A percentile compares a stretch with the other conserved stretches of the same genome.
Evolutionary conservation across 768 basidiomycete genomes (phyloP).

Genomic region (Mycena haematopus): DNA sequence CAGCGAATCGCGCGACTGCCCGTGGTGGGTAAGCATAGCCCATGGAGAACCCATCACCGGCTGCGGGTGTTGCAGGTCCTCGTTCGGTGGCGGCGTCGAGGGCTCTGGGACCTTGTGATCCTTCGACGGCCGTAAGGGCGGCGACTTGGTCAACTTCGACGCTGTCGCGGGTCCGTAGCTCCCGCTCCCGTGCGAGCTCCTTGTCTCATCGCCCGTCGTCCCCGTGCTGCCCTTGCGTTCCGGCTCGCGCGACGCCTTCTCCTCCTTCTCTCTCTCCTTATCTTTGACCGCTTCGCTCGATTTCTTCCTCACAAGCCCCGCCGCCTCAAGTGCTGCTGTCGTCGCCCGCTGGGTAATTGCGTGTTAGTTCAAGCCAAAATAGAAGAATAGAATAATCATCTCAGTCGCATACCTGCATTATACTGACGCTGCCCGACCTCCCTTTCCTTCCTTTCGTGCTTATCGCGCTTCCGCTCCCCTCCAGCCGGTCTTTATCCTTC

Average conservation of each 20-base stretch:
- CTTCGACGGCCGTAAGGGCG: slow-evolving; percentile 62
- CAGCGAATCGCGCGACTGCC: slow-evolving; percentile 51
- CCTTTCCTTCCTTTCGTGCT: slow-evolving; percentile 62
- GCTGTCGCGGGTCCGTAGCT: slow-evolving; percentile 49
- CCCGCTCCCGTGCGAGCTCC: slow-evolving; percentile 69
- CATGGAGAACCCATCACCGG: slow-evolving; percentile 71
- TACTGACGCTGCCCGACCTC: slow-evolving; percentile 90
- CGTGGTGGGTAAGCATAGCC: slow-evolving; percentile 50
- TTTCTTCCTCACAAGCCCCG: slow-evolving; percentile 84
- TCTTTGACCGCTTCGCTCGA: slow-evolving; percentile 76
- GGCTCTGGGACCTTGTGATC: slow-evolving; percentile 40
- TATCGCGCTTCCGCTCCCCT: slow-evolving; percentile 41
- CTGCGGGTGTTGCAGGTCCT: slow-evolving; percentile 43
- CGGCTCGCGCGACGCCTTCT: slow-evolving; percentile 46
- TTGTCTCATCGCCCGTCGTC: slow-evolving; percentile 63
- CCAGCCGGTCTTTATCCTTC: slow-evolving; percentile 48
- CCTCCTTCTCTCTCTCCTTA: slow-evolving; percentile 55
- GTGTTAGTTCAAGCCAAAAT: background rate
- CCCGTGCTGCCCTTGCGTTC: slow-evolving; percentile 52
- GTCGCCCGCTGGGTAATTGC: slow-evolving; percentile 69
- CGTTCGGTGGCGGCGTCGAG: slow-evolving; percentile 58
- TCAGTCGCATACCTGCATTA: slow-evolving; percentile 61
- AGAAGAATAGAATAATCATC: background rate
- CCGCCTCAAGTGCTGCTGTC: slow-evolving; percentile 87
- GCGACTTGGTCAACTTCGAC: slow-evolving; percentile 73